Evolutionary conservation across 257 asterid genomes (phyloP).

Genomic region (Petrea volubilis): DNA sequence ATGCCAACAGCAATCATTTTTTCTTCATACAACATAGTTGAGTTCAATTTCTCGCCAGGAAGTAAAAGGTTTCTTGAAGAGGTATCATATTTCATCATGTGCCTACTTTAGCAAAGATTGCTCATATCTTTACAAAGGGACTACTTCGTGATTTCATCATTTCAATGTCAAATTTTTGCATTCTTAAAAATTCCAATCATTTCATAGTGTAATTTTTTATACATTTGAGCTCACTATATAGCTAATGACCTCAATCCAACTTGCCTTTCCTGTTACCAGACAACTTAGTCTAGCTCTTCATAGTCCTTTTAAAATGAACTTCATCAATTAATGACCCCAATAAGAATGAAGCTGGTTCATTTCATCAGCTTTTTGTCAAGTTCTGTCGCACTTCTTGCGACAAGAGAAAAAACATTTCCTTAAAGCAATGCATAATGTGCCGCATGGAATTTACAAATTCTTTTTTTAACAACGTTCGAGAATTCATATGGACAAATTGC

Average conservation of each 20-base stretch:
- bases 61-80: neutral
- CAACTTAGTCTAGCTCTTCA: neutral
- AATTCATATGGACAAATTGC: neutral
- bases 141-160: neutral
- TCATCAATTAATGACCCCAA: neutral
- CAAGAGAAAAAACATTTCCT: neutral
- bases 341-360: neutral
- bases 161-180: neutral
- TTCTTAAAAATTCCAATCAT: slow-evolving; percentile 1
- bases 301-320: neutral
- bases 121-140: neutral
- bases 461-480: neutral
- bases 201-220: neutral
- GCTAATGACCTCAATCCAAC: slow-evolving; percentile 2
- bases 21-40: neutral
- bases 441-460: neutral
- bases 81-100: neutral
- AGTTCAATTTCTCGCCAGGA: neutral
- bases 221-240: neutral
- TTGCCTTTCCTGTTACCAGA: neutral
- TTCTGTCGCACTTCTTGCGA: neutral
- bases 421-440: neutral
- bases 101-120: neutral
- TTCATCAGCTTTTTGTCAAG: neutral
- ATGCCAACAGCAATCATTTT: neutral